Evolutionary conservation across 139 green algal species (phyloP), one percentile per base, ranked within the genome.

Genomic region (Chlorella sp.): DNA sequence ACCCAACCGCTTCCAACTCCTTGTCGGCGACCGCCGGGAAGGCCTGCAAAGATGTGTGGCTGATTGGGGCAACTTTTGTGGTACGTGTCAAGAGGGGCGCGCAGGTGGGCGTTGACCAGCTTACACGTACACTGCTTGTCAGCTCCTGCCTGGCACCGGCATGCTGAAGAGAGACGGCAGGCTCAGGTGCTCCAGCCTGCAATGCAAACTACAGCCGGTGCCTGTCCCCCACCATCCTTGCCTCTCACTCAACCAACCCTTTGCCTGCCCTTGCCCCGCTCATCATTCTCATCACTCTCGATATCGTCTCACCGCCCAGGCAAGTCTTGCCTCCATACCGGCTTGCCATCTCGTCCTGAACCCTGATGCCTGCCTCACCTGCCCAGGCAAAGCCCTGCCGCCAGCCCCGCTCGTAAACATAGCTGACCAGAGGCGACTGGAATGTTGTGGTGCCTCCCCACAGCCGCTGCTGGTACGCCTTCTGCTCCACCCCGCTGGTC

Each of bases 331-430:
- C 57, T 19, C 7, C 76, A 34, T 57, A 34, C 36, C n/a, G 12
- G 19, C 16, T 34, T 82, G 76, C 76, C 76, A 53, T 22, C 76
- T 60, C 5, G 12, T 16, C 22, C 36, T 53, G 32, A n/a, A n/a
- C n/a, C n/a, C n/a, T n/a, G n/a, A n/a, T n/a, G n/a, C n/a, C n/a
- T 75, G 92, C 93, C 71, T 95, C 95, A 12, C 94, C 96, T 30
- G 92, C 96, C 91, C 96, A 96, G 0, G 92, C 88, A 88, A 99
- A 99, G 34, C 90, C 91, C 89, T 99, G 97, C 7, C 98, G 86
- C 97, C 97, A 99, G 21, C 98, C 98, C 14, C 98, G 94, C 92
- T 99, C 98, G 93, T 99, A 99, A 3, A 94, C 94, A 81, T 96
- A 98, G 78, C 88, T 95, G 0, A 99, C 93, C 26, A 98, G 83